phyloP scores from a whole-genome alignment of 768 basidiomycete species.

The Trametes cubensis region DNA sequence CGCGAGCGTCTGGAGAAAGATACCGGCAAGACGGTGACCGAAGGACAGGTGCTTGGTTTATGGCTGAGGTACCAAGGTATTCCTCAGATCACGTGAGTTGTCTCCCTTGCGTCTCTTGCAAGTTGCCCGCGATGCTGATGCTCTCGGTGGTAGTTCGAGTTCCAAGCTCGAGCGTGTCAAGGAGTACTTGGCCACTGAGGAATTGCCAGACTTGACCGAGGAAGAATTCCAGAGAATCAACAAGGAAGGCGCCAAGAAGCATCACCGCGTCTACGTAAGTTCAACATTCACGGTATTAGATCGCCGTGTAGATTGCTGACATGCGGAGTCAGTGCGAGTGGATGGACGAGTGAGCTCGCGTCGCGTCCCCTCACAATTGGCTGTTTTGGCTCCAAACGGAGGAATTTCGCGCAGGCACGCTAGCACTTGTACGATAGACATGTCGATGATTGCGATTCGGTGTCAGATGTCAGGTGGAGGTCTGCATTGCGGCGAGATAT shows the following conservation, averaged over 20 bases:
- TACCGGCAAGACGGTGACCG: constrained; percentile 30
- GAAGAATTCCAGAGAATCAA: constrained; percentile 25
- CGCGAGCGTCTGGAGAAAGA: constrained; percentile 29
- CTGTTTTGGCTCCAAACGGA: too few species aligned
- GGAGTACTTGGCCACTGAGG: constrained; percentile 46
- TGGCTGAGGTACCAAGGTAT: constrained; percentile 38
- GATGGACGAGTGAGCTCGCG: not conserved
- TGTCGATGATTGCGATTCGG: too few species aligned
- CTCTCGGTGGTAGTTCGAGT: constrained; percentile 29
- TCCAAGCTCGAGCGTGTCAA: constrained; percentile 42
- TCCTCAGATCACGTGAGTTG: constrained; percentile 38
- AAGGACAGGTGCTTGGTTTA: constrained; percentile 35
- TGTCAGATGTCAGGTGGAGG: too few species aligned
- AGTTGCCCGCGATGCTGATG: not conserved
- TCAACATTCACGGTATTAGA: not conserved
- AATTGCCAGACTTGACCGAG: constrained; percentile 35
- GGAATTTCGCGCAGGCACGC: too few species aligned
- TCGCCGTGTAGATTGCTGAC: not conserved
- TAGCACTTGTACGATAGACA: too few species aligned
- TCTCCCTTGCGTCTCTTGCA: too few species aligned
- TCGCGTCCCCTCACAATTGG: too few species aligned
- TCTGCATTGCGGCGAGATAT: too few species aligned
- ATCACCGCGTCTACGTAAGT: constrained; percentile 15
- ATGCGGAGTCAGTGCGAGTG: not conserved
- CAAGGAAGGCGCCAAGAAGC: constrained; percentile 24